Evolutionary conservation across 305 asterid genomes (phyloP).

Genomic region (Rubia tinctorum): DNA sequence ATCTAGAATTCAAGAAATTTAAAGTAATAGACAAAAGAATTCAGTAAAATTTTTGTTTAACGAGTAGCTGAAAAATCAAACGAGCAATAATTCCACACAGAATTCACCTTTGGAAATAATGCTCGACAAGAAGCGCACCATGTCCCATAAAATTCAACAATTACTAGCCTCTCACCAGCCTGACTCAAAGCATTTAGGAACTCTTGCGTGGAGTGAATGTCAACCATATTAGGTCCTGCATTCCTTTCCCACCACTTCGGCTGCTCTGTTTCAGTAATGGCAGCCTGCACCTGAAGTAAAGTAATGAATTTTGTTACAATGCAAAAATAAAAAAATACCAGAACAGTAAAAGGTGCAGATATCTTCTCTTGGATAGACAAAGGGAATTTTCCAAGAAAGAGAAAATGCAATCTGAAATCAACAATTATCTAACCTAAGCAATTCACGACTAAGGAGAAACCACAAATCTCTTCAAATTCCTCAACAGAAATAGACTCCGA

Average conservation of each 20-base stretch:
- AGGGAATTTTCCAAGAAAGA: not conserved
- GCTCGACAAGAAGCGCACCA: slow-evolving; percentile 99
- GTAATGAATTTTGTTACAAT: slow-evolving; percentile 14
- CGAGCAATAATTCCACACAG: slow-evolving; percentile 1
- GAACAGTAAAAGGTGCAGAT: not conserved
- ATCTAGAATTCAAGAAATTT: not conserved
- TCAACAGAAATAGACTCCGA: not conserved
- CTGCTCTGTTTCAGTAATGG: slow-evolving; percentile 65
- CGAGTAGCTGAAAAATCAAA: not conserved
- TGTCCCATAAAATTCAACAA: slow-evolving; percentile 90
- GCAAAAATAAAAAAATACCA: not conserved
- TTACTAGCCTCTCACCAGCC: slow-evolving; percentile 83
- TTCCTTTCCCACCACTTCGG: slow-evolving; percentile 96
- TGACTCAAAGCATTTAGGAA: slow-evolving; percentile 70
- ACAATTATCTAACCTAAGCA: not conserved
- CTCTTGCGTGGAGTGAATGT: slow-evolving; percentile 81
- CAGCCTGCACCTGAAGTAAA: slow-evolving; percentile 53
- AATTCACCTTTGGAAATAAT: slow-evolving; percentile 71
- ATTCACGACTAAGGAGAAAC: not conserved
- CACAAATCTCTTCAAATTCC: not conserved
- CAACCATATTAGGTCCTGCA: slow-evolving; percentile 88
- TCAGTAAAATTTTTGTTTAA: not conserved
- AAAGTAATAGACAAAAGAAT: not conserved
- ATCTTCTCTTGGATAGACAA: not conserved
- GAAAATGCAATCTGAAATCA: not conserved